These are phyloP conservation scores for Melocanna baccifera DNA, from an alignment of 176 grass and related monocot genomes.

Conservation along the genomic window DNA sequence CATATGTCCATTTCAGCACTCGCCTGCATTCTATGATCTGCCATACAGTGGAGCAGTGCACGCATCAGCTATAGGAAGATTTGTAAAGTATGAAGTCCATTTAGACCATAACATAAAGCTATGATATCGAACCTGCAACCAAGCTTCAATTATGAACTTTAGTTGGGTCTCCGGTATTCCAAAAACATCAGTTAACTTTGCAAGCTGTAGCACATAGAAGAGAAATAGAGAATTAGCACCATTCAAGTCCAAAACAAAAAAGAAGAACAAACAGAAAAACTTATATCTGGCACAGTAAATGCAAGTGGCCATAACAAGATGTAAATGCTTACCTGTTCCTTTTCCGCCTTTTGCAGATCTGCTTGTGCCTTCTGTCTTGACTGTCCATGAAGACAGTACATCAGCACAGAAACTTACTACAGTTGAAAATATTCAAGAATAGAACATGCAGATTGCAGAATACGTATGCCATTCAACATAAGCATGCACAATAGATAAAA, in stretches of 20 bases:
- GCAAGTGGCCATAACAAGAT: not conserved
- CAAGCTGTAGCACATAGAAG: constrained; percentile 57
- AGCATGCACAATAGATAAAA: not conserved
- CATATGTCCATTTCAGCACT: constrained; percentile 91
- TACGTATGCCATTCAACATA: not conserved
- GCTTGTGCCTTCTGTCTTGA: constrained; percentile 85
- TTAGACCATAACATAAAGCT: constrained; percentile 1
- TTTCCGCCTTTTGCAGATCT: constrained; percentile 72
- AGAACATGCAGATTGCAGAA: not conserved
- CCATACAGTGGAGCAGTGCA: not conserved
- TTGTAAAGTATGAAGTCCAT: not conserved
- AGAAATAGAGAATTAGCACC: not conserved
- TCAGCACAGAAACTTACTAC: constrained; percentile 24
- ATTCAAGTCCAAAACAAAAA: not conserved
- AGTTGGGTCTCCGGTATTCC: constrained; percentile 86
- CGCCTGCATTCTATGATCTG: constrained; percentile 97
- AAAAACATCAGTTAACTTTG: constrained; percentile 59
- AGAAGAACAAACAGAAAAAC: constrained; percentile 2
- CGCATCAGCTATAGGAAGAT: constrained; percentile 10
- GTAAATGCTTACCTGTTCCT: constrained; percentile 55
- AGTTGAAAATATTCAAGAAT: constrained; percentile 16
- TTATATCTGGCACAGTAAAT: not conserved
- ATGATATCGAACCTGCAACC: constrained; percentile 64
- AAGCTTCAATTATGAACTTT: constrained; percentile 91
- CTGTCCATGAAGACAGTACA: constrained; percentile 48